These are phyloP conservation scores for Trichosporon sp. DNA, from an alignment of 1,284 basidiomycete species.

Conservation along the genomic window DNA sequence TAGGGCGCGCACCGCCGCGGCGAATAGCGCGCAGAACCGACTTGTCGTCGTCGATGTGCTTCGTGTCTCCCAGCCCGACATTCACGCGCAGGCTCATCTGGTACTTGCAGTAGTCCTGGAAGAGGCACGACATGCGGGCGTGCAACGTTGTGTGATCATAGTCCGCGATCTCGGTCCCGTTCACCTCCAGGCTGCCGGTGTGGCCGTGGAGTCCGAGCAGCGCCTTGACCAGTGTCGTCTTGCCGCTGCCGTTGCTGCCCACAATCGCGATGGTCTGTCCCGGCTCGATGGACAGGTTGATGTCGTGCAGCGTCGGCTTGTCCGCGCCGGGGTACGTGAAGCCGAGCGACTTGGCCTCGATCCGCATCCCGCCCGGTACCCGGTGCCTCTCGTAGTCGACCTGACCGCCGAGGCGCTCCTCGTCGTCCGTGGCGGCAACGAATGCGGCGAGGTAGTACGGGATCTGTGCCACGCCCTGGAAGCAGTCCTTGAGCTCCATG, in stretches of 20 bases:
- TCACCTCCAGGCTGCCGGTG: conserved; percentile 60
- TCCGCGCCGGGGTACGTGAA: conserved; percentile 69
- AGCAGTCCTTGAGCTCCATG: not conserved
- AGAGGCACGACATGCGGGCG: conserved; percentile 64
- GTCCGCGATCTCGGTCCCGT: conserved; percentile 60
- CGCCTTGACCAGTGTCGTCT: conserved; percentile 72
- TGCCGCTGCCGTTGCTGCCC: conserved; percentile 54
- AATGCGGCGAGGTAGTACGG: conserved; percentile 77
- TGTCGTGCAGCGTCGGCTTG: conserved; percentile 60
- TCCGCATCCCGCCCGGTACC: conserved; percentile 55
- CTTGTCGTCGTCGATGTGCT: conserved; percentile 27
- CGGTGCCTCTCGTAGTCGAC: conserved; percentile 29
- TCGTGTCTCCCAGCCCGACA: conserved; percentile 65
- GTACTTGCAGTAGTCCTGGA: conserved; percentile 74
- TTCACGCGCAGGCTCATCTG: conserved; percentile 67
- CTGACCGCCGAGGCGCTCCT: conserved; percentile 44
- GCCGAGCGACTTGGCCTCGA: conserved; percentile 63
- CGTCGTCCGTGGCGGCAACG: conserved; percentile 62
- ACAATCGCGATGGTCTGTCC: conserved; percentile 77
- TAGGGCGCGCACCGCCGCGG: conserved; percentile 58
- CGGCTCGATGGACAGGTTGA: conserved; percentile 62
- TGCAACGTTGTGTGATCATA: conserved; percentile 65
- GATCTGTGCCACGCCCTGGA: conserved; percentile 63
- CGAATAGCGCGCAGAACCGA: conserved; percentile 59
- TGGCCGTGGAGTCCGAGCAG: conserved; percentile 63